phyloP scores from a whole-genome alignment of 2,329 filamentous ascomycete species.

The Chrysoporthe austroafricana region DNA sequence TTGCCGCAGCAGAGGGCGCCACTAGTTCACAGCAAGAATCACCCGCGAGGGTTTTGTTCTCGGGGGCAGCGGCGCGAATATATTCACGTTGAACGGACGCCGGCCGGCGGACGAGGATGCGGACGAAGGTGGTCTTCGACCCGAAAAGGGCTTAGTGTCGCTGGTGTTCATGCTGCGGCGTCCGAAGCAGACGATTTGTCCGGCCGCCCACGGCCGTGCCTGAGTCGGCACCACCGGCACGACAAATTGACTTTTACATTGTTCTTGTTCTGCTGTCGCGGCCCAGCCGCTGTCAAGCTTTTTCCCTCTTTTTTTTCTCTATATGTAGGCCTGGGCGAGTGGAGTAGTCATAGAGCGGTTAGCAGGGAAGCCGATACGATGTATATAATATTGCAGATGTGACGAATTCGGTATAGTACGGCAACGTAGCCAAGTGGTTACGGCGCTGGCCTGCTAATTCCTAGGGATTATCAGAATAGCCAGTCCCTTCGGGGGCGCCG shows the following conservation, averaged over 20 bases:
- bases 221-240: not conserved
- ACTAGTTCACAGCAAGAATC: not conserved
- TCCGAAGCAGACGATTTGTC: not conserved
- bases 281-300: too few relatives aligned
- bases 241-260: too few relatives aligned
- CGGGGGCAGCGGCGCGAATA: not conserved
- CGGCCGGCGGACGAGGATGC: not conserved
- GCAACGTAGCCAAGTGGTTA: slow-evolving; percentile 15
- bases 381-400: not conserved
- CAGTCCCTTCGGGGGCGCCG: slow-evolving; percentile 14
- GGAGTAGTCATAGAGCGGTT: too few relatives aligned
- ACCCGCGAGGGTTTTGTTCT: too few relatives aligned
- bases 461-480: not conserved
- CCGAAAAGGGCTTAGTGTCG: too few relatives aligned
- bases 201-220: not conserved
- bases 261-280: too few relatives aligned
- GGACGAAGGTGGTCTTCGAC: not conserved
- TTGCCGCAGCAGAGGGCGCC: not conserved
- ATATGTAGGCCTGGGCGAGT: too few relatives aligned
- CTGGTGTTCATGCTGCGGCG: not conserved
- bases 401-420: not conserved
- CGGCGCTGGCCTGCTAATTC: slow-evolving; percentile 7
- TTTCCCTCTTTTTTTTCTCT: too few relatives aligned
- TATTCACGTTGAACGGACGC: not conserved
- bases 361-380: accelerated